Conservation (phyloP, 805 yeast genomes). For the Saturnispora gosingensis region DNA sequence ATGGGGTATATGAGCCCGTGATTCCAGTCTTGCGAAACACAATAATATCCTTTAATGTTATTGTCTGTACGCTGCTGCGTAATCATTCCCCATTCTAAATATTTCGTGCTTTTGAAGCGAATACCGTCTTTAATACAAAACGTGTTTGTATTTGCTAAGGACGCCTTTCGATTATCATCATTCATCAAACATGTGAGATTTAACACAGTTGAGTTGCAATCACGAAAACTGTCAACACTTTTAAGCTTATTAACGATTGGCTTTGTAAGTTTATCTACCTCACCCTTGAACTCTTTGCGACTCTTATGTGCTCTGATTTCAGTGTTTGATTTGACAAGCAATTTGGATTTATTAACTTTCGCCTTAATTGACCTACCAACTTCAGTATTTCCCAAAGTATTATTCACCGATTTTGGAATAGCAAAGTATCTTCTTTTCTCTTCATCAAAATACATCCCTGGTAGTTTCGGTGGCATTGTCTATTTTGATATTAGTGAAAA, state of each 20-base stretch:
- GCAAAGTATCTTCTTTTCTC: constrained; percentile 10
- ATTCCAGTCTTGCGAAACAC: not conserved
- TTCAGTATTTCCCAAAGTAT: not conserved
- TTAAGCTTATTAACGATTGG: not conserved
- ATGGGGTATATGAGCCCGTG: not conserved
- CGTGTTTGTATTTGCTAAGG: not conserved
- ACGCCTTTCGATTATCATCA: not conserved
- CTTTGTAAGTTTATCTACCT: not conserved
- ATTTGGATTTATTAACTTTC: not conserved
- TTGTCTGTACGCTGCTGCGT: not conserved
- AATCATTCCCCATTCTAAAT: not conserved
- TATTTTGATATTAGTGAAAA: not conserved
- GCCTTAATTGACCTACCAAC: not conserved
- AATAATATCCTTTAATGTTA: not conserved
- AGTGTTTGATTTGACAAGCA: not conserved
- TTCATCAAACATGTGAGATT: not conserved
- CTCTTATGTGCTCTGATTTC: not conserved
- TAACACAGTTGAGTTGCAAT: not conserved
- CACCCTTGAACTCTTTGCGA: not conserved
- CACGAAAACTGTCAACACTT: not conserved
- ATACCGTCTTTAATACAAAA: not conserved
- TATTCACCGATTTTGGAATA: constrained; percentile 1
- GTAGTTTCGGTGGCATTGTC: constrained; percentile 2
- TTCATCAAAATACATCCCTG: constrained; percentile 10
- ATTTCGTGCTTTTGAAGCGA: not conserved